Evolutionary conservation across 805 yeast genomes (phyloP).

Genomic region (Alloascoidea hylecoeti): DNA sequence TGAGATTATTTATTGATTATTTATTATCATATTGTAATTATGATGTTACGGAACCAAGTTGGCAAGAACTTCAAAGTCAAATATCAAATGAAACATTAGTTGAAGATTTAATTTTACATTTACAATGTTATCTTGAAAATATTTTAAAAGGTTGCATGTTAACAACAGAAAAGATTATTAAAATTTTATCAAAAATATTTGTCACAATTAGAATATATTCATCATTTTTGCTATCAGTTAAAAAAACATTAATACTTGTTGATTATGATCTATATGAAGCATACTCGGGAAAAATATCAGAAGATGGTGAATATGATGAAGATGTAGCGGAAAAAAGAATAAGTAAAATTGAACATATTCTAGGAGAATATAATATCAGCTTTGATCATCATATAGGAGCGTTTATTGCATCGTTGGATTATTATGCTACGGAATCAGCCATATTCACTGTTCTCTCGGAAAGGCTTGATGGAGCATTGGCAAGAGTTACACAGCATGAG

Average conservation of each 20-base stretch:
- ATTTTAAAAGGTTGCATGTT: conserved; percentile 53
- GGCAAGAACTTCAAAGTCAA: conserved; percentile 22
- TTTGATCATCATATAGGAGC: conserved; percentile 27
- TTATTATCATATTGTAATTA: conserved; percentile 38
- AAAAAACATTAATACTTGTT: conserved; percentile 37
- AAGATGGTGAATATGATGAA: conserved; percentile 4
- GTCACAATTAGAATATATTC: conserved; percentile 32
- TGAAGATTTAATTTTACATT: conserved; percentile 26
- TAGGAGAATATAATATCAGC: conserved; percentile 16
- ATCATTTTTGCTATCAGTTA: conserved; percentile 33
- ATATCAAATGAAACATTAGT: conserved; percentile 20
- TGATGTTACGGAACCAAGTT: conserved; percentile 46
- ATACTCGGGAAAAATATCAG: conserved; percentile 13
- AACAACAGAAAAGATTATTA: conserved; percentile 40
- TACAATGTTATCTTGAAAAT: conserved; percentile 47
- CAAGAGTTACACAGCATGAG: neutral
- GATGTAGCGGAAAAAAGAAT: conserved; percentile 8
- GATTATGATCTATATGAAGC: conserved; percentile 29
- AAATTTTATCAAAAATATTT: conserved; percentile 28
- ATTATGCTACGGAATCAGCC: conserved; percentile 27
- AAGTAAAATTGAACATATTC: conserved; percentile 13
- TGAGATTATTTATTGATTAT: conserved; percentile 42
- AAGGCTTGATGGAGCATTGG: conserved; percentile 17
- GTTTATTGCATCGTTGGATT: conserved; percentile 25
- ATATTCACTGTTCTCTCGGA: conserved; percentile 26